These are phyloP conservation scores for Kitagawia praeruptora DNA, from an alignment of 129 eudicot species.

Conservation along the genomic window DNA sequence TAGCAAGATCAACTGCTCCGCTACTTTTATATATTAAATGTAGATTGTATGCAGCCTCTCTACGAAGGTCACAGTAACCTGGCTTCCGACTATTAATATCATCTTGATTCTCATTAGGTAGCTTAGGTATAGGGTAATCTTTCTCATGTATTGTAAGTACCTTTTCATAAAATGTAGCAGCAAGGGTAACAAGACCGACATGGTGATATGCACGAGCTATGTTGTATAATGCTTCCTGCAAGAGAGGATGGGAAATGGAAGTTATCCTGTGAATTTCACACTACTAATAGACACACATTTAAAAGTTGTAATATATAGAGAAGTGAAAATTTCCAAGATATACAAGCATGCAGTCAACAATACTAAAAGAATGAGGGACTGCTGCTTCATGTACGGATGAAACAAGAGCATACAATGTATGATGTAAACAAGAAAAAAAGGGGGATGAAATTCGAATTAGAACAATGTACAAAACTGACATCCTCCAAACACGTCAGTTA, in stretches of 20 bases:
- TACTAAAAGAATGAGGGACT: background rate
- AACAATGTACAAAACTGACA: no score
- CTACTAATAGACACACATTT: background rate
- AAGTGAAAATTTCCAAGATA: background rate
- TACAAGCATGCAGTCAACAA: background rate
- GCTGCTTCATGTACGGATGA: background rate
- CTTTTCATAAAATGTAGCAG: conserved; percentile 61
- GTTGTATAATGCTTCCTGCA: conserved; percentile 79
- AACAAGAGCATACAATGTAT: no score
- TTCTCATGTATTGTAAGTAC: conserved; percentile 45
- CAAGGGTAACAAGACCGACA: conserved; percentile 63
- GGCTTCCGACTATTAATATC: conserved; percentile 25
- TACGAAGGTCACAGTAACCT: conserved; percentile 76
- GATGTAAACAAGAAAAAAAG: no score
- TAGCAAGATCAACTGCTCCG: conserved; percentile 86
- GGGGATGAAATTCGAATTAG: no score
- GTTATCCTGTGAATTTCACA: background rate
- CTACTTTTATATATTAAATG: conserved; percentile 74
- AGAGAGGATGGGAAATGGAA: conserved; percentile 1
- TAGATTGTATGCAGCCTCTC: conserved; percentile 88
- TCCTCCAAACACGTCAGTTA: no score
- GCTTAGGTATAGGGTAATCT: conserved; percentile 62
- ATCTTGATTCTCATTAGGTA: conserved; percentile 57
- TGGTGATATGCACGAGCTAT: conserved; percentile 84
- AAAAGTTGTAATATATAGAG: background rate